Percentiles rank a stretch among this genome's conserved stretches.
phyloP scores from a whole-genome alignment of 164 flowering plant genomes.

The Pachysandra terminalis region DNA sequence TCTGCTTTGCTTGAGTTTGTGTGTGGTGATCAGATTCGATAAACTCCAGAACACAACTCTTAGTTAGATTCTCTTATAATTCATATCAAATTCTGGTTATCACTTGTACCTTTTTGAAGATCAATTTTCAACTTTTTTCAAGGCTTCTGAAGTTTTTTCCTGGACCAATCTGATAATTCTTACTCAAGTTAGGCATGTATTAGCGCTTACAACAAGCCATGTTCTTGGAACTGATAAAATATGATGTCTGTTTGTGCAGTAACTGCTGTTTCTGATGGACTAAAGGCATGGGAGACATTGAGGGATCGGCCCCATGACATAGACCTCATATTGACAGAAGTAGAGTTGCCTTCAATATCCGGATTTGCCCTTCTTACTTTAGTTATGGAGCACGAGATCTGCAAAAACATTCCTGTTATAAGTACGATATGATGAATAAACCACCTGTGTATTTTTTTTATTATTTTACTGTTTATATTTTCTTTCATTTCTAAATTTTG shows the following conservation, averaged over 20 bases:
- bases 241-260: conserved; percentile 45
- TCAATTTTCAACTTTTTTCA: too few relatives aligned
- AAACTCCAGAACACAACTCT: too few relatives aligned
- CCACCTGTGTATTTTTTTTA: neutral
- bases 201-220: neutral
- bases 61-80: too few relatives aligned
- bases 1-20: neutral
- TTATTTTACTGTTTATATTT: neutral
- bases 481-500: neutral
- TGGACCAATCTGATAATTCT: too few relatives aligned
- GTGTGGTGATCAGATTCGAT: too few relatives aligned
- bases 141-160: too few relatives aligned
- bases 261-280: conserved; percentile 81
- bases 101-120: too few relatives aligned
- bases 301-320: conserved; percentile 58
- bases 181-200: neutral
- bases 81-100: too few relatives aligned
- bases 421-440: conserved; percentile 45
- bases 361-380: conserved; percentile 81
- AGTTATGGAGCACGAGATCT: conserved; percentile 73
- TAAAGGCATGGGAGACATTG: conserved; percentile 88
- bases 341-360: conserved; percentile 79
- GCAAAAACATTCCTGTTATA: conserved; percentile 94
- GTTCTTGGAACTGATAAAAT: neutral
- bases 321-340: conserved; percentile 87